These are phyloP conservation scores for Kalanchoe fedtschenkoi DNA, from an alignment of 164 flowering plant species.

Conservation along the genomic window DNA sequence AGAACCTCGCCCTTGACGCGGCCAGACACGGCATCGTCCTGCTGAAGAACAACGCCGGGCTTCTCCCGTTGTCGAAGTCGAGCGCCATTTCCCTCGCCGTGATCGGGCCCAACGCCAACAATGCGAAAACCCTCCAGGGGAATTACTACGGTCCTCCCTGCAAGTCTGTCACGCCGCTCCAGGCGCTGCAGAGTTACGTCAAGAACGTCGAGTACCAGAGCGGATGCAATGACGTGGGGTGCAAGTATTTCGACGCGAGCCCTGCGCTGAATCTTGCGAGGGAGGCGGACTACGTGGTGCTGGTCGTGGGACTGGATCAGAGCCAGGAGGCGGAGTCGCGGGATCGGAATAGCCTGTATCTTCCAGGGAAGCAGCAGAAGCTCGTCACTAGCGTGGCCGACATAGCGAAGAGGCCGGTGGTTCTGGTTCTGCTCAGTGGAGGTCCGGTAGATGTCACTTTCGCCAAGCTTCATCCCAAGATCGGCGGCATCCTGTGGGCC, in stretches of 20 bases:
- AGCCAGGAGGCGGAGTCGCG: conserved; percentile 45
- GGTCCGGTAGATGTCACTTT: conserved; percentile 70
- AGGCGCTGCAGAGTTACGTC: conserved; percentile 36
- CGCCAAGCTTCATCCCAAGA: conserved; percentile 40
- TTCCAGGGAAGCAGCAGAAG: conserved; percentile 60
- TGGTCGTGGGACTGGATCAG: conserved; percentile 72
- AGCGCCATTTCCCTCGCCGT: conserved; percentile 35
- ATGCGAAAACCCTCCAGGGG: conserved; percentile 34
- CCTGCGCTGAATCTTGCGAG: conserved; percentile 46
- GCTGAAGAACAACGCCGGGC: conserved; percentile 37
- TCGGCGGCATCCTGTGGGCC: conserved; percentile 71
- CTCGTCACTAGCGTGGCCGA: conserved; percentile 38
- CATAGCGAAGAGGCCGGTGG: conserved; percentile 52
- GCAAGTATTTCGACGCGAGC: conserved; percentile 26
- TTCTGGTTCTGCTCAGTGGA: conserved; percentile 55
- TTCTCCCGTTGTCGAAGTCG: conserved; percentile 45
- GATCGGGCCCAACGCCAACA: conserved; percentile 71
- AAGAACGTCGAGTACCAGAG: conserved; percentile 16
- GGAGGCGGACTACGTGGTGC: conserved; percentile 41
- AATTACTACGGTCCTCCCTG: conserved; percentile 67
- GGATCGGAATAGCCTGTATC: conserved; percentile 43
- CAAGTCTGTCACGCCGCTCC: conserved; percentile 30
- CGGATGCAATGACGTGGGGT: conserved; percentile 47
- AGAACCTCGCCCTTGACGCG: conserved; percentile 50
- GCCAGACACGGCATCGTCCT: conserved; percentile 58